Evolutionary conservation across 2,329 filamentous ascomycete species (phyloP).

Genomic region (Alternaria sp.): DNA sequence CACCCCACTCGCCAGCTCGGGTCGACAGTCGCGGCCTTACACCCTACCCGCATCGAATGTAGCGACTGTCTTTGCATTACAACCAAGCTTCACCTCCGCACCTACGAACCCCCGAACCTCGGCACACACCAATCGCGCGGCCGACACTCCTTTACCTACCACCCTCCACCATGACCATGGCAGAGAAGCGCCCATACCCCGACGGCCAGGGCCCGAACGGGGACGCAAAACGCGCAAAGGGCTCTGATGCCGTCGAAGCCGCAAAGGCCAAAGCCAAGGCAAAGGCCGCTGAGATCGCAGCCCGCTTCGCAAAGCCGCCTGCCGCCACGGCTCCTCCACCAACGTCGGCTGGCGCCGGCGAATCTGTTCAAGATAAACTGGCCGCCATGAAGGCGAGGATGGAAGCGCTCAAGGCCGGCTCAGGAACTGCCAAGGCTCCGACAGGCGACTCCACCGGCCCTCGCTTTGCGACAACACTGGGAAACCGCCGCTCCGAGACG

Average conservation of each 20-base stretch:
- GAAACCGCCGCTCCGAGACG: constrained; percentile 61
- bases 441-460: constrained; percentile 56
- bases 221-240: constrained; percentile 53
- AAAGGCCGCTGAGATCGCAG: constrained; percentile 47
- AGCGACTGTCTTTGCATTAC: background rate
- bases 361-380: constrained; percentile 35
- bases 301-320: constrained; percentile 42
- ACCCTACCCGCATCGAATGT: background rate
- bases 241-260: constrained; percentile 42
- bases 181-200: constrained; percentile 56
- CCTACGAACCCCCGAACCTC: constrained; percentile 15
- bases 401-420: constrained; percentile 58
- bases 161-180: constrained; percentile 41
- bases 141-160: constrained; percentile 3
- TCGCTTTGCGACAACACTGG: constrained; percentile 64
- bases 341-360: constrained; percentile 23
- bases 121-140: constrained; percentile 10
- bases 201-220: constrained; percentile 43
- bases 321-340: constrained; percentile 23
- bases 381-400: constrained; percentile 44
- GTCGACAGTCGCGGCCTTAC: background rate
- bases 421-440: constrained; percentile 66
- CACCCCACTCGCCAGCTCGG: constrained; percentile 1
- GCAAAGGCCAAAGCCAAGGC: constrained; percentile 48
- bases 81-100: constrained; percentile 10